Evolutionary conservation across 1,284 basidiomycete species (phyloP).

Genomic region (Trichosporon sp.): DNA sequence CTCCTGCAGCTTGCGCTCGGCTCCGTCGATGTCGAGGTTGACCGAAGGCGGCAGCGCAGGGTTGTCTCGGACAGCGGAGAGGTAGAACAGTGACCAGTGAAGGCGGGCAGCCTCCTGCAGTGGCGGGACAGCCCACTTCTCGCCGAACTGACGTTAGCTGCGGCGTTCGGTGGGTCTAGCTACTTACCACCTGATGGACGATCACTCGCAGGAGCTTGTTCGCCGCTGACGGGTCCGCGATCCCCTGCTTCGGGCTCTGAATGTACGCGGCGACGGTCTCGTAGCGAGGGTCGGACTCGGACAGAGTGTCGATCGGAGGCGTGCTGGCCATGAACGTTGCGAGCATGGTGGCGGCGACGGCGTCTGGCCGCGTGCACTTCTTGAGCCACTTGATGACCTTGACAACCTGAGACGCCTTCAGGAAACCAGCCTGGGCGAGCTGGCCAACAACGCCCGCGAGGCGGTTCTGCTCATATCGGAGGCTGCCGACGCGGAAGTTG

Average conservation of each 20-base stretch:
- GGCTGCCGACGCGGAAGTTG: conserved; percentile 41
- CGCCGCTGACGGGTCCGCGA: conserved; percentile 11
- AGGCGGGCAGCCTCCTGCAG: conserved; percentile 77
- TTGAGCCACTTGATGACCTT: conserved; percentile 52
- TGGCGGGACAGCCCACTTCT: conserved; percentile 70
- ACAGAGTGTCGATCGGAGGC: conserved; percentile 40
- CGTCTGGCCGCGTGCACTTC: conserved; percentile 44
- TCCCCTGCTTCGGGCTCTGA: conserved; percentile 18
- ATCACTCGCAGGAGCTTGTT: conserved; percentile 25
- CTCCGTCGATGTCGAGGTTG: conserved; percentile 73
- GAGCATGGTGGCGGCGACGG: conserved; percentile 40
- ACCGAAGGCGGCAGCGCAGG: conserved; percentile 62
- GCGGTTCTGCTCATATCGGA: conserved; percentile 46
- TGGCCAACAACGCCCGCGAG: conserved; percentile 41
- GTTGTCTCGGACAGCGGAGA: conserved; percentile 71
- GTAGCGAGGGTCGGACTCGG: conserved; percentile 33
- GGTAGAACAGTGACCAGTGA: conserved; percentile 84
- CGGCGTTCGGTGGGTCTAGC: too few relatives aligned
- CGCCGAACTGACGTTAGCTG: conserved; percentile 41
- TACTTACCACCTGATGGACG: conserved; percentile 22
- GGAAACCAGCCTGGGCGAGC: conserved; percentile 40
- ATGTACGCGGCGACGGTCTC: conserved; percentile 34
- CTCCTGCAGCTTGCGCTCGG: conserved; percentile 78
- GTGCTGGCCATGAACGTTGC: conserved; percentile 41
- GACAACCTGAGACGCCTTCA: conserved; percentile 50